Conservation (phyloP, 2,329 filamentous ascomycete genomes). For the Fusarium odoratissimum region DNA sequence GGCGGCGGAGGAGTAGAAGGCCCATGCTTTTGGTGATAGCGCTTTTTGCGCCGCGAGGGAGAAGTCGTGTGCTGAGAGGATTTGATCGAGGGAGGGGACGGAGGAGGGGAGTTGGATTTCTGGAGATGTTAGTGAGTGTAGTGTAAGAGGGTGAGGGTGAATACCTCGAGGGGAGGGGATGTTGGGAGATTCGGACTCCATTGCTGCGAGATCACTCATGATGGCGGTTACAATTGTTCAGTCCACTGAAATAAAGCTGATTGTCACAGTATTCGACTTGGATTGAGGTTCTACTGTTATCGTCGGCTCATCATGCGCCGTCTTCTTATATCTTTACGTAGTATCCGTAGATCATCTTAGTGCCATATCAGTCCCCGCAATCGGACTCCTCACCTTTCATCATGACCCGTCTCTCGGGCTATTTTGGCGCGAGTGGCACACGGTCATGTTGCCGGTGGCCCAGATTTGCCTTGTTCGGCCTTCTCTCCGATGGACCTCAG, state of each 20-base stretch:
- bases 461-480: not conserved
- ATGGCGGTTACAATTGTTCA: not conserved
- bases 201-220: slow-evolving; percentile 45
- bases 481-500: slow-evolving; percentile 11
- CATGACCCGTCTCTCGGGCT: slow-evolving; percentile 17
- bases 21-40: slow-evolving; percentile 73
- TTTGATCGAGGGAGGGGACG: slow-evolving; percentile 35
- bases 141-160: not conserved
- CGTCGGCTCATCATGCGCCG: not conserved
- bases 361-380: slow-evolving; percentile 19
- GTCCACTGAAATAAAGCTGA: not conserved
- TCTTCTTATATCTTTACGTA: slow-evolving; percentile 4
- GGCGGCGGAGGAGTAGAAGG: slow-evolving; percentile 74
- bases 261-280: not conserved
- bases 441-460: slow-evolving; percentile 12
- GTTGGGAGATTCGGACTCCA: slow-evolving; percentile 44
- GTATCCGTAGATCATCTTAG: not conserved
- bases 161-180: slow-evolving; percentile 42
- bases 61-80: slow-evolving; percentile 64
- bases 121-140: slow-evolving; percentile 4
- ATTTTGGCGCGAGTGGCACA: slow-evolving; percentile 27
- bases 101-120: slow-evolving; percentile 26
- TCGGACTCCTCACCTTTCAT: slow-evolving; percentile 31
- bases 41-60: slow-evolving; percentile 65
- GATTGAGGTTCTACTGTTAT: not conserved